Conservation (phyloP, 2,329 filamentous ascomycete genomes). For the Gremmenia infestans region DNA sequence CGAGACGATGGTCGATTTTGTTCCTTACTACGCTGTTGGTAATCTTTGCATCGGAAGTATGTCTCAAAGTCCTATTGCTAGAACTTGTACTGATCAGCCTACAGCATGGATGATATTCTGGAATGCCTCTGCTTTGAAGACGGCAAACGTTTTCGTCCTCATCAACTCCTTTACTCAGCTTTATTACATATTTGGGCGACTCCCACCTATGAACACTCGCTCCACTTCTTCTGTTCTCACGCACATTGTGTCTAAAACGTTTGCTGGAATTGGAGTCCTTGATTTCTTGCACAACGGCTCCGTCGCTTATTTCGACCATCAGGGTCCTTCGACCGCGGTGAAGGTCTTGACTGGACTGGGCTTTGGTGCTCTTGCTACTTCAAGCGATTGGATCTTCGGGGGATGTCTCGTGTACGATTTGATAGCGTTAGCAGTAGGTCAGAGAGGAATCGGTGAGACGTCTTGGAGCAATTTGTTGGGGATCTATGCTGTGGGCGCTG, state of each 20-base stretch:
- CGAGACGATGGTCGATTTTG: slow-evolving; percentile 47
- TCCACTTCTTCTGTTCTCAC: slow-evolving; percentile 50
- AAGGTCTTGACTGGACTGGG: slow-evolving; percentile 50
- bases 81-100: neutral
- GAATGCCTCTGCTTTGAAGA: slow-evolving; percentile 47
- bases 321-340: slow-evolving; percentile 40
- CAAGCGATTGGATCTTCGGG: slow-evolving; percentile 57
- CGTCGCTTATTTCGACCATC: slow-evolving; percentile 49
- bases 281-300: slow-evolving; percentile 55
- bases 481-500: slow-evolving; percentile 45
- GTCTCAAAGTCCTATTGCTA: slow-evolving; percentile 20
- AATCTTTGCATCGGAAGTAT: slow-evolving; percentile 54
- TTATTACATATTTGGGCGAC: slow-evolving; percentile 45
- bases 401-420: slow-evolving; percentile 55
- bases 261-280: slow-evolving; percentile 55
- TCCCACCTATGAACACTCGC: slow-evolving; percentile 44
- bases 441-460: slow-evolving; percentile 38
- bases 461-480: slow-evolving; percentile 48
- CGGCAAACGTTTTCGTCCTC: slow-evolving; percentile 50
- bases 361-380: slow-evolving; percentile 43
- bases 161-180: slow-evolving; percentile 52
- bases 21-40: slow-evolving; percentile 50
- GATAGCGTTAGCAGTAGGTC: slow-evolving; percentile 48
- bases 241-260: slow-evolving; percentile 53
- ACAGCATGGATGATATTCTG: slow-evolving; percentile 58